A percentile compares a stretch with the other conserved stretches of the same genome.
These are phyloP conservation scores for Rhinocladiella similis DNA, from an alignment of 2,329 filamentous ascomycete species.

Conservation along the genomic window DNA sequence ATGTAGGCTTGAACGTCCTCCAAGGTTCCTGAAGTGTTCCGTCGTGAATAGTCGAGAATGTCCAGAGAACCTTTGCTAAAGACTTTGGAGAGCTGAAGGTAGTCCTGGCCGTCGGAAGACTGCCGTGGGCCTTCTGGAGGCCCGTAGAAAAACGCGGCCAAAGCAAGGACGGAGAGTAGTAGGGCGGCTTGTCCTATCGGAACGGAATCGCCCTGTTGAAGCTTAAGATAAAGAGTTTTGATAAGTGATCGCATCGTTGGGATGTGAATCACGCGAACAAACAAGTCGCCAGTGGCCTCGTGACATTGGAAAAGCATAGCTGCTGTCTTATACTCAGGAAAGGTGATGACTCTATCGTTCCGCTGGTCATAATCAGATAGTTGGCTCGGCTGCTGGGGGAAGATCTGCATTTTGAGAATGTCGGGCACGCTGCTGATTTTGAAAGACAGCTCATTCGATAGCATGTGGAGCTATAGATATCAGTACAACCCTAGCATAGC, in stretches of 20 bases:
- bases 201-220: slow-evolving; percentile 26
- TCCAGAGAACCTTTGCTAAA: slow-evolving; percentile 16
- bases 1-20: slow-evolving; percentile 13
- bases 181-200: slow-evolving; percentile 29
- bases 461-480: background rate
- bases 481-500: background rate
- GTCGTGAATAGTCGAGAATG: slow-evolving; percentile 9
- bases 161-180: slow-evolving; percentile 31
- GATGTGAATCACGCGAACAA: slow-evolving; percentile 30
- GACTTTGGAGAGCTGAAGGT: background rate
- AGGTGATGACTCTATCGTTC: background rate
- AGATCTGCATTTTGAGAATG: background rate
- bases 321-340: background rate
- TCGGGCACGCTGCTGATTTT: background rate
- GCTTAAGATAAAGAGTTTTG: slow-evolving; percentile 27
- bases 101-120: slow-evolving; percentile 5
- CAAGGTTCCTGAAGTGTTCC: slow-evolving; percentile 6
- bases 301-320: background rate
- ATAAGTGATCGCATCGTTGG: slow-evolving; percentile 28
- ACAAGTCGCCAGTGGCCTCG: slow-evolving; percentile 8
- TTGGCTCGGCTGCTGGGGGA: background rate
- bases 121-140: slow-evolving; percentile 22
- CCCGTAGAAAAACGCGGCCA: slow-evolving; percentile 30
- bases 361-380: background rate
- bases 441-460: background rate